Base-by-base conservation (phyloP, 176 grass and related monocot genomes). In the Oryza officinalis region DNA sequence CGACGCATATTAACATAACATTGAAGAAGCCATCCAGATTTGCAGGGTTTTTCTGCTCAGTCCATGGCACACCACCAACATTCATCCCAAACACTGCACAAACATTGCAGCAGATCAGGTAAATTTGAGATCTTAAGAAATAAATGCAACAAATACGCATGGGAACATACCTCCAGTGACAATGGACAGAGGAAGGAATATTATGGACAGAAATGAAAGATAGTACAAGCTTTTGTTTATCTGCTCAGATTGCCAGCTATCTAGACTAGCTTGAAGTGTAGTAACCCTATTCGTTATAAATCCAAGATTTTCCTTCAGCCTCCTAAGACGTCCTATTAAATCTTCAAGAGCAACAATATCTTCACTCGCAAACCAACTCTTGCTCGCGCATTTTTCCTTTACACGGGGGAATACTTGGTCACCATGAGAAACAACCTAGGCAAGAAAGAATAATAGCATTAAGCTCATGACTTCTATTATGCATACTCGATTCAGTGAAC, bases 231-330 rank as follows among this genome's bases (percentile, higher is more conserved):
- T 97, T 63, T 89, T 92, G 75, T 94, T 97, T 79, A 97, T 97
- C 75, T 97, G 92, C 79, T 97, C 95, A 0, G 95, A 87, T 84
- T 97, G 92, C 95, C 95, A 97, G 46, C 95, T 97, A 69, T 97
- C 92, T 13, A 97, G 95, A 63, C 95, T 94, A 77, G 95, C 92
- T 80, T 97, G 92, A 65, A 97, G 87, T 7, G 92, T 91, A 46
- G 90, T 89, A 44, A 97, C 92, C 80, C 92, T 89, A 80, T 80
- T 94, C 38, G 87, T 92, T 71, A 97, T 90, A 69, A 97, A 97
- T 30, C 92, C 92, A 23, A 97, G 72, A 76, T 91, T 98, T 86
- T 93, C 95, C 80, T 98, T 98, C 18, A 98, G 90, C 71, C 95
- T 94, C 80, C 92, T 91, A 35, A 94, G 91, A 40, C 92, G 92